A percentile compares a stretch with the other conserved stretches of the same genome.
Evolutionary conservation across 2,329 filamentous ascomycete genomes (phyloP).

Genomic region (Phaeophleospora eucalypticola): DNA sequence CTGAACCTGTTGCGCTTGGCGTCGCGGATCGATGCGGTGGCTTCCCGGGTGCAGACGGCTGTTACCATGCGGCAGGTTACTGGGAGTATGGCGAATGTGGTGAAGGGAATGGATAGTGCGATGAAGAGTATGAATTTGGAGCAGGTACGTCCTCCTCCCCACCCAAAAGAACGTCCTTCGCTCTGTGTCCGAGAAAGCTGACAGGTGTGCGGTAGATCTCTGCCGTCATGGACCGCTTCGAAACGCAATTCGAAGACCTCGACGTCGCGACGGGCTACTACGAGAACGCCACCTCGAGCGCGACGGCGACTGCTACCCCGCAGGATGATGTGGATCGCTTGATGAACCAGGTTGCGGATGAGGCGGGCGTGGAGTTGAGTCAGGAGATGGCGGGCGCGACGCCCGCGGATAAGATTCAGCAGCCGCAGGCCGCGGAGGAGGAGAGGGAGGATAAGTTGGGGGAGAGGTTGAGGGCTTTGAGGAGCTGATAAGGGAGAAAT

Average conservation of each 20-base stretch:
- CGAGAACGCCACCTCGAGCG: constrained; percentile 77
- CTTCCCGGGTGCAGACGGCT: constrained; percentile 58
- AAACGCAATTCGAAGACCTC: constrained; percentile 52
- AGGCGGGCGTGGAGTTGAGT: constrained; percentile 77
- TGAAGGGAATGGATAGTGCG: constrained; percentile 58
- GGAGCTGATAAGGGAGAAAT: constrained; percentile 32
- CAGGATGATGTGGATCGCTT: constrained; percentile 84
- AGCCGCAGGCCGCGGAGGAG: constrained; percentile 59
- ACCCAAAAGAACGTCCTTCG: not conserved
- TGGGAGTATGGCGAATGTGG: constrained; percentile 59
- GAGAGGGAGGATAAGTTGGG: constrained; percentile 74
- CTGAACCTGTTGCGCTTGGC: constrained; percentile 56
- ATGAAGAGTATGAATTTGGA: constrained; percentile 63
- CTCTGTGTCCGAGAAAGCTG: not conserved
- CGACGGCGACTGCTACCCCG: constrained; percentile 68
- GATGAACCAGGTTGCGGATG: constrained; percentile 80
- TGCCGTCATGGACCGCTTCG: constrained; percentile 63
- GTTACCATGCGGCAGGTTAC: constrained; percentile 61
- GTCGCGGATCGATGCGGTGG: constrained; percentile 57
- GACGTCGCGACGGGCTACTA: constrained; percentile 63
- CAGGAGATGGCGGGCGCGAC: constrained; percentile 65
- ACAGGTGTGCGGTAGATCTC: constrained; percentile 55
- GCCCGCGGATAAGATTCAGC: constrained; percentile 50
- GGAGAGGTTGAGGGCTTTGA: constrained; percentile 53
- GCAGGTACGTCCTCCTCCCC: constrained; percentile 46